Base-by-base conservation (phyloP, 345 rosid species). In the Camelina laxa region DNA sequence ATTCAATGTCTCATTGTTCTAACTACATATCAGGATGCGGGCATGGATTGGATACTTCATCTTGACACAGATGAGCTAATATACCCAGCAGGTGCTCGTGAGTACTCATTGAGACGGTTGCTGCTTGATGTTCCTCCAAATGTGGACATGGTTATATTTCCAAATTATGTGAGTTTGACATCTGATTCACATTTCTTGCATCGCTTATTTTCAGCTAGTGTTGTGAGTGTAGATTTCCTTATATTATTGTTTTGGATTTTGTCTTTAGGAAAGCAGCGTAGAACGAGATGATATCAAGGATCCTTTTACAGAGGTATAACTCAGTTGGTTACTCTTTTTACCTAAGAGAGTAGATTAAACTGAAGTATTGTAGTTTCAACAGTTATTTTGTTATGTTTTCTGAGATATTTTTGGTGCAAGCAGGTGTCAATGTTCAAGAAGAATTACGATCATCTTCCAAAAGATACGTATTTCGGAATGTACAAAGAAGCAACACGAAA, bases 371-470 rank as follows among this genome's bases (percentile, higher is more conserved):
- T n/a, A 13, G 60, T 47, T 20, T 42, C 60, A 69, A 47, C 14
- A 44, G 4, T 27, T 36, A 17, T 27, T n/a, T 49, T 54, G 21
- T 48, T 49, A 61, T 68, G 17, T 21, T 61, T 36, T 65, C 50
- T 66, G 21, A 72, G 14, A 60, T 58, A 16, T 59, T 20, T 44
- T 54, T 67, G 10, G 7, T 74, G 74, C 75, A 63, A 73, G 59
- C 85, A 92, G 99, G 98, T 95, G 41, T 89, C 97, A 45, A 85
- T 95, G 97, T 95, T 95, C 75, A 92, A 95, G 84, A 92, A 76
- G 81, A 95, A 92, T 69, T 90, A 87, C 69, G 97, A 95, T 70
- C 98, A 95, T 84, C 96, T 95, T 84, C 94, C 96, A 4, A 92
- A 90, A 75, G 99, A 92, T 73, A 85, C 90, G 9, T 92, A 95